Evolutionary conservation across 805 yeast genomes (phyloP).

Genomic region (Ogataea glucozyma): DNA sequence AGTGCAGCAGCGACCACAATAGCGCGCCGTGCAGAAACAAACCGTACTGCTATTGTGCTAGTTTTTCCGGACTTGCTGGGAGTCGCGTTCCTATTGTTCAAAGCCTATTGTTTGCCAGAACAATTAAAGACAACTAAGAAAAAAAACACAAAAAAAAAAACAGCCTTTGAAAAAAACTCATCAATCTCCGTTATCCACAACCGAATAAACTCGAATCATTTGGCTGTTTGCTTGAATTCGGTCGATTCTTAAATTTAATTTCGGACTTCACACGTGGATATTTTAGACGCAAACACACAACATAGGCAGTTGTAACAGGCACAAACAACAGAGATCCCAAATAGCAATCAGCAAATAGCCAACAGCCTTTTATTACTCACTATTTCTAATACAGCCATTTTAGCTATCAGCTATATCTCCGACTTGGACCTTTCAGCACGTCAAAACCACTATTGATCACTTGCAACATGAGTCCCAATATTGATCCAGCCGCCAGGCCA

Average conservation of each 20-base stretch:
- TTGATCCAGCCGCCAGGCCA: neutral
- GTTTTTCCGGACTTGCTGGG: slow-evolving; percentile 7
- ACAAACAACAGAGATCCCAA: too few species aligned
- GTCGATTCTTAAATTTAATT: too few species aligned
- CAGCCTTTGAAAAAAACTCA: slow-evolving; percentile 3
- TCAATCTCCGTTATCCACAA: slow-evolving; percentile 6
- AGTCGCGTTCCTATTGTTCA: neutral
- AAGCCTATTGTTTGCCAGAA: slow-evolving; percentile 2
- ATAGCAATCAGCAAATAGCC: too few species aligned
- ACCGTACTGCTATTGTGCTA: neutral
- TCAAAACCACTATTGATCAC: neutral
- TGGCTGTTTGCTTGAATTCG: too few species aligned
- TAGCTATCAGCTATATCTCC: too few species aligned
- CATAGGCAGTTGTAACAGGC: too few species aligned
- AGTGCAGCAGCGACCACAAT: slow-evolving; percentile 2
- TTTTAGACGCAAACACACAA: too few species aligned
- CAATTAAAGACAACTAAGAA: neutral
- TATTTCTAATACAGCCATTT: too few species aligned
- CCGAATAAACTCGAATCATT: neutral
- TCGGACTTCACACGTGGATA: too few species aligned
- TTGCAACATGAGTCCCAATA: neutral
- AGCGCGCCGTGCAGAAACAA: neutral
- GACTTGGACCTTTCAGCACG: neutral
- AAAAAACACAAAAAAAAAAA: slow-evolving; percentile 3
- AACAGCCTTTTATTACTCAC: too few species aligned